These are phyloP conservation scores for Paraglomus occultum DNA, from an alignment of 192 early-diverging fungal species.

Conservation along the genomic window DNA sequence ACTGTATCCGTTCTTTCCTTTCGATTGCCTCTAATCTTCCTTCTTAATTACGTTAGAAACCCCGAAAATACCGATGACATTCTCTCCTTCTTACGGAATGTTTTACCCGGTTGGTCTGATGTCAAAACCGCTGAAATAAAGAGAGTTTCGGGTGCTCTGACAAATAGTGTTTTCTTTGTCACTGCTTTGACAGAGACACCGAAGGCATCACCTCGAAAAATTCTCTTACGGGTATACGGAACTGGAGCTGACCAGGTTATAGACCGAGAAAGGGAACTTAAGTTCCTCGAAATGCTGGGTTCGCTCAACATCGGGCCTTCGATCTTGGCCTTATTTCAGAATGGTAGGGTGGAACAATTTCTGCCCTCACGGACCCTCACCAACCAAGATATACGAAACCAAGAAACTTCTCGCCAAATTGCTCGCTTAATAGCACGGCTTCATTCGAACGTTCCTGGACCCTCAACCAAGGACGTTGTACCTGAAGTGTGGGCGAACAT, in stretches of 20 bases:
- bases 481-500: slow-evolving; percentile 71
- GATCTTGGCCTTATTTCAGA: slow-evolving; percentile 73
- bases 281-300: slow-evolving; percentile 72
- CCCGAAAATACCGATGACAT: no score
- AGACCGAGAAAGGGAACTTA: slow-evolving; percentile 76
- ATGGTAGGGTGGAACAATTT: slow-evolving; percentile 86
- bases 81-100: background rate
- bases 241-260: slow-evolving; percentile 74
- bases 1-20: no score
- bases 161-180: slow-evolving; percentile 33
- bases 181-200: background rate
- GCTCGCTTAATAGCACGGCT: slow-evolving; percentile 67
- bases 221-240: slow-evolving; percentile 78
- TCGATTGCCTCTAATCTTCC: no score
- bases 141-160: slow-evolving; percentile 41
- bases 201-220: slow-evolving; percentile 34
- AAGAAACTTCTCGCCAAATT: slow-evolving; percentile 64
- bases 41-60: no score
- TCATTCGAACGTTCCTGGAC: slow-evolving; percentile 62
- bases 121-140: slow-evolving; percentile 33
- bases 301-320: slow-evolving; percentile 70
- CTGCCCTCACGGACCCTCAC: slow-evolving; percentile 71
- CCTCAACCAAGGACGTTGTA: background rate
- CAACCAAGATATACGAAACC: slow-evolving; percentile 64
- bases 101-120: slow-evolving; percentile 32